phyloP scores from a whole-genome alignment of 1,284 basidiomycete species.

The Moniliella sp. region DNA sequence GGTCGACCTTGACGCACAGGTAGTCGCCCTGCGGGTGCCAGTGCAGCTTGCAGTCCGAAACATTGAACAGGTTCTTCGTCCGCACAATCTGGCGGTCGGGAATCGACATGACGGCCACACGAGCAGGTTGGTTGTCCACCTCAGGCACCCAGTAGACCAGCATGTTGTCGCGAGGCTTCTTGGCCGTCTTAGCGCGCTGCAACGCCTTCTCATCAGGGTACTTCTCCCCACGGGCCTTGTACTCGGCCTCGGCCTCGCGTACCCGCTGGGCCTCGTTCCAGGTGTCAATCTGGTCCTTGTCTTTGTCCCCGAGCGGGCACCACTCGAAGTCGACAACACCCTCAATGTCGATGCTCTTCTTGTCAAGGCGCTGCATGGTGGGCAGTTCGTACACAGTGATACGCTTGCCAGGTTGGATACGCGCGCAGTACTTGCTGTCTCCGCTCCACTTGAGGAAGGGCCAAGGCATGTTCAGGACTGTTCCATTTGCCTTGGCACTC shows the following conservation, averaged over 20 bases:
- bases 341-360: slow-evolving; percentile 93
- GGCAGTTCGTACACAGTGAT: slow-evolving; percentile 94
- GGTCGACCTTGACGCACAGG: slow-evolving; percentile 95
- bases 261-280: slow-evolving; percentile 19
- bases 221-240: too few species aligned
- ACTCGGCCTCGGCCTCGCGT: slow-evolving; percentile 8
- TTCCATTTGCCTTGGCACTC: slow-evolving; percentile 39
- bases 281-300: slow-evolving; percentile 41
- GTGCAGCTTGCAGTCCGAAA: slow-evolving; percentile 89
- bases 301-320: slow-evolving; percentile 74
- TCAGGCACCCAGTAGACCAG: slow-evolving; percentile 95
- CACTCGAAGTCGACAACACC: slow-evolving; percentile 97
- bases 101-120: slow-evolving; percentile 74
- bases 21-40: slow-evolving; percentile 99
- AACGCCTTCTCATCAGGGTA: too few species aligned
- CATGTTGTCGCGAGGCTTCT: slow-evolving; percentile 61
- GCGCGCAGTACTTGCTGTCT: slow-evolving; percentile 82
- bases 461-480: slow-evolving; percentile 61
- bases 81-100: slow-evolving; percentile 65
- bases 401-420: slow-evolving; percentile 65
- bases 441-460: slow-evolving; percentile 92
- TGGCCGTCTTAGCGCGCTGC: slow-evolving; percentile 14
- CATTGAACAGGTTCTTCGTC: slow-evolving; percentile 94
- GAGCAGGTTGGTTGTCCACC: slow-evolving; percentile 78
- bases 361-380: slow-evolving; percentile 76